Evolutionary conservation across 208 protist genomes (phyloP).

Genomic region (Wallacemonas sp.): DNA sequence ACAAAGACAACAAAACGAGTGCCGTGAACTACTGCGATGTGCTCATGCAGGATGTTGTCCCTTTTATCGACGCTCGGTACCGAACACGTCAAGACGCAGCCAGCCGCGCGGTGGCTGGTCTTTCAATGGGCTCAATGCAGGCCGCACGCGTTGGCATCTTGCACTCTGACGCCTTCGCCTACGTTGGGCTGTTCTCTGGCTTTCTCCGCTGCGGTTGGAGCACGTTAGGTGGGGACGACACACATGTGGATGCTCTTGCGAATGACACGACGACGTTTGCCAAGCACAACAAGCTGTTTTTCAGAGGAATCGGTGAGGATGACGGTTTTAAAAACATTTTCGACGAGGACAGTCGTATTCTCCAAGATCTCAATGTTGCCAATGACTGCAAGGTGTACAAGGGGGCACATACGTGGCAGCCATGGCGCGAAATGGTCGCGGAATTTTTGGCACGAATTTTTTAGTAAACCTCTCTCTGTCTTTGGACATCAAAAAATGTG

Average conservation of each 20-base stretch:
- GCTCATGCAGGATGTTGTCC: conserved; percentile 30
- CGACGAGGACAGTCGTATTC: conserved; percentile 22
- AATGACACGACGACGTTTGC: conserved; percentile 17
- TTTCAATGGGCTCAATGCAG: conserved; percentile 35
- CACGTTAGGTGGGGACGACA: conserved; percentile 9
- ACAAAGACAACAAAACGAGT: neutral
- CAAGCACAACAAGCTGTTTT: conserved; percentile 24
- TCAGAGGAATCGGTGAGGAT: conserved; percentile 22
- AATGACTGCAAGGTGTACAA: conserved; percentile 26
- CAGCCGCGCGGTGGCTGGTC: conserved; percentile 31
- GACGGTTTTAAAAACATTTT: conserved; percentile 8
- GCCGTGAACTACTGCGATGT: conserved; percentile 20
- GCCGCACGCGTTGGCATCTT: conserved; percentile 20
- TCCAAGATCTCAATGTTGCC: conserved; percentile 23
- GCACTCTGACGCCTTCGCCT: conserved; percentile 27
- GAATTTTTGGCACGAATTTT: conserved; percentile 20
- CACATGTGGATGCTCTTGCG: conserved; percentile 26
- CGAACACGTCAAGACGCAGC: conserved; percentile 22
- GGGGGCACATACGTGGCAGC: conserved; percentile 36
- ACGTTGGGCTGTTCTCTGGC: conserved; percentile 30
- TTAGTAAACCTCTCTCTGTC: neutral
- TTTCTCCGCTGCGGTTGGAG: conserved; percentile 25
- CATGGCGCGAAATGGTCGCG: conserved; percentile 26
- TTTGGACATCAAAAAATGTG: neutral
- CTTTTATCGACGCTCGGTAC: conserved; percentile 32